Percentiles rank a stretch among this genome's conserved stretches.
Evolutionary conservation across 139 green algal genomes (phyloP).

Genomic region (Yamagishiella unicocca): DNA sequence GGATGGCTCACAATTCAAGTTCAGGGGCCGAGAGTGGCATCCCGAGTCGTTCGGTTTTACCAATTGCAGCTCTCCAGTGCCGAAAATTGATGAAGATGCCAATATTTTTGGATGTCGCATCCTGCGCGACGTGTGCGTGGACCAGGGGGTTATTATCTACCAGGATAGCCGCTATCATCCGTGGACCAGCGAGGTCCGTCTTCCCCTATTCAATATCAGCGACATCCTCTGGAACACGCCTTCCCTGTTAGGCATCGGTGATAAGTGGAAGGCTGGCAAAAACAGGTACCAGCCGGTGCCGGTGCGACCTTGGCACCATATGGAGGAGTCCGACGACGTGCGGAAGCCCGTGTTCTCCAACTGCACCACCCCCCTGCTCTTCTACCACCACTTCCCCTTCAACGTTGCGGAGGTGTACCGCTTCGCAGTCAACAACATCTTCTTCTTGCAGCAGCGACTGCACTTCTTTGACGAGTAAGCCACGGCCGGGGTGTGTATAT

Average conservation of each 20-base stretch:
- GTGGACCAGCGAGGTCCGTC: neutral
- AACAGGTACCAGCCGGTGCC: neutral
- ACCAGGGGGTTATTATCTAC: slow-evolving; percentile 42
- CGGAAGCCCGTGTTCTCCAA: slow-evolving; percentile 18
- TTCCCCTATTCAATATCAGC: slow-evolving; percentile 3
- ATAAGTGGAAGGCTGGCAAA: slow-evolving; percentile 43
- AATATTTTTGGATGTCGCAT: slow-evolving; percentile 37
- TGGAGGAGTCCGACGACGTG: slow-evolving; percentile 40
- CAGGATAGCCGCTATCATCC: slow-evolving; percentile 33
- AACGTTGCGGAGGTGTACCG: slow-evolving; percentile 36
- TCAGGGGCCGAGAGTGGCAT: slow-evolving; percentile 14
- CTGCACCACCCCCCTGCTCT: slow-evolving; percentile 32
- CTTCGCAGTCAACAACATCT: slow-evolving; percentile 44
- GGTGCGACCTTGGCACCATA: slow-evolving; percentile 26
- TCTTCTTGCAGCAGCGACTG: slow-evolving; percentile 37
- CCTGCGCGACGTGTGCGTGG: slow-evolving; percentile 30
- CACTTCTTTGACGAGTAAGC: slow-evolving; percentile 35
- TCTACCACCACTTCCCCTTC: slow-evolving; percentile 44
- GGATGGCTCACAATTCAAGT: neutral
- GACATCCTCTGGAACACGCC: slow-evolving; percentile 42
- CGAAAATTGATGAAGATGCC: neutral
- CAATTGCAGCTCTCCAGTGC: neutral
- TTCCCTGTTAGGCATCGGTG: slow-evolving; percentile 27
- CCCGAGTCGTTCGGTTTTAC: slow-evolving; percentile 2
- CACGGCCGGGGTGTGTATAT: no score